Conservation (phyloP, 352 stramenopile species). For the Pythium coloratum region DNA sequence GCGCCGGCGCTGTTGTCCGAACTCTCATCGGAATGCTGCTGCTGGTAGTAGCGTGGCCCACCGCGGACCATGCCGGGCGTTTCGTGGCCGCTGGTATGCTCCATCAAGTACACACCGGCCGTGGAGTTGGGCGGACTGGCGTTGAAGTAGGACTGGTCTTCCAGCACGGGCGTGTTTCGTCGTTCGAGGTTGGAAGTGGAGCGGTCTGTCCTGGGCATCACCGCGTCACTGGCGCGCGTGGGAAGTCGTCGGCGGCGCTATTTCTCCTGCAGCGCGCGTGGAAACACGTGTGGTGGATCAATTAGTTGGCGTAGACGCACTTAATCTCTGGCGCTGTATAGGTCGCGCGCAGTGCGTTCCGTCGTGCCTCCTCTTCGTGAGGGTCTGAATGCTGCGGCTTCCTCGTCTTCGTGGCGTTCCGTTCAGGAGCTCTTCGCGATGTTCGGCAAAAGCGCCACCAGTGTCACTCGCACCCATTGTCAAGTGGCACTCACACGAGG, state of each 20-base stretch:
- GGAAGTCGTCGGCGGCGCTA: slow-evolving; percentile 18
- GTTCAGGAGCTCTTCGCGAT: slow-evolving; percentile 1
- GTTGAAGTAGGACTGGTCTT: slow-evolving; percentile 65
- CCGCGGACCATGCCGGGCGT: slow-evolving; percentile 33
- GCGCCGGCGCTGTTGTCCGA: slow-evolving; percentile 1
- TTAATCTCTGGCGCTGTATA: not conserved
- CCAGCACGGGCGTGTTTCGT: slow-evolving; percentile 67
- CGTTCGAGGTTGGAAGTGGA: slow-evolving; percentile 30
- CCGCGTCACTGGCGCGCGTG: slow-evolving; percentile 10
- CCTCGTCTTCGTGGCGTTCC: slow-evolving; percentile 5
- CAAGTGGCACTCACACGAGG: slow-evolving; percentile 7
- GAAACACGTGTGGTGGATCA: not conserved
- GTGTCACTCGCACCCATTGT: not conserved
- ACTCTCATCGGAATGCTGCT: slow-evolving; percentile 24
- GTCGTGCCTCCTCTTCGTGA: not conserved
- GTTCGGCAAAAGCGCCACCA: slow-evolving; percentile 1
- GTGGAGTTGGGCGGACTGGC: slow-evolving; percentile 45
- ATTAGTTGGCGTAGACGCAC: not conserved
- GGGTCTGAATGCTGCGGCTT: not conserved
- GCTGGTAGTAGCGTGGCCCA: slow-evolving; percentile 32
- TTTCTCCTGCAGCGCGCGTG: slow-evolving; percentile 6
- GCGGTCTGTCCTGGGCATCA: slow-evolving; percentile 29
- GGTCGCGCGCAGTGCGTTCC: not conserved
- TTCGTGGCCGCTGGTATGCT: slow-evolving; percentile 36
- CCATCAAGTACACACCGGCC: slow-evolving; percentile 69